These are phyloP conservation scores for Tricholoma furcatifolium DNA, from an alignment of 768 basidiomycete species.

Conservation along the genomic window DNA sequence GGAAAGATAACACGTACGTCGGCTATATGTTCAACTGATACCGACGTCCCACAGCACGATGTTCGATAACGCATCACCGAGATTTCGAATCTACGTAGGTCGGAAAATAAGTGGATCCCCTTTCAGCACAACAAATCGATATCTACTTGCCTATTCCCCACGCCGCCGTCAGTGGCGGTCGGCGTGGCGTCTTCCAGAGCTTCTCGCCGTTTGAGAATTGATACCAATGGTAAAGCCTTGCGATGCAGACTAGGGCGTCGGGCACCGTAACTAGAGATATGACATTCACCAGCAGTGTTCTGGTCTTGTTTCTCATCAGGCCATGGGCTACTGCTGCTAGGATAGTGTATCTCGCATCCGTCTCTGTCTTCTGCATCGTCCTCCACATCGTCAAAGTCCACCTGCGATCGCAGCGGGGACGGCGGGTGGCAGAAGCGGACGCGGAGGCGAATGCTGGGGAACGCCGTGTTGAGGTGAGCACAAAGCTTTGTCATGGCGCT, in stretches of 20 bases:
- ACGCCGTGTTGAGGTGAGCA: neutral
- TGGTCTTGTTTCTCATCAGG: neutral
- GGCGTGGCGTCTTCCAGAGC: no score
- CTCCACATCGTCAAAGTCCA: no score
- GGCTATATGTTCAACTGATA: constrained; percentile 13
- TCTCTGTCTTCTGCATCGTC: neutral
- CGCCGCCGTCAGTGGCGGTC: no score
- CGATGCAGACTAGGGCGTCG: constrained; percentile 5
- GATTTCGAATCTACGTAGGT: constrained; percentile 4
- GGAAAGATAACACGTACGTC: constrained; percentile 4
- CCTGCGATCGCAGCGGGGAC: neutral
- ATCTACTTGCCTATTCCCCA: neutral
- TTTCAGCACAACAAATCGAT: no score
- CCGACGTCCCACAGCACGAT: constrained; percentile 9
- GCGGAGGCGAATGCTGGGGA: neutral
- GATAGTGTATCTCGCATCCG: neutral
- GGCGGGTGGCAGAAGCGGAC: neutral
- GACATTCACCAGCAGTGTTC: no score
- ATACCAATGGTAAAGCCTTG: neutral
- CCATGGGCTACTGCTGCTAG: neutral
- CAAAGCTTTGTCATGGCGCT: neutral
- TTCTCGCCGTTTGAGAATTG: constrained; percentile 5
- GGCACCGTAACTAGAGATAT: neutral
- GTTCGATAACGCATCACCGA: constrained; percentile 13
- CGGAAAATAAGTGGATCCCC: neutral